phyloP scores from a whole-genome alignment of 176 grass and related monocot genomes.

The Alloteropsis semialata region DNA sequence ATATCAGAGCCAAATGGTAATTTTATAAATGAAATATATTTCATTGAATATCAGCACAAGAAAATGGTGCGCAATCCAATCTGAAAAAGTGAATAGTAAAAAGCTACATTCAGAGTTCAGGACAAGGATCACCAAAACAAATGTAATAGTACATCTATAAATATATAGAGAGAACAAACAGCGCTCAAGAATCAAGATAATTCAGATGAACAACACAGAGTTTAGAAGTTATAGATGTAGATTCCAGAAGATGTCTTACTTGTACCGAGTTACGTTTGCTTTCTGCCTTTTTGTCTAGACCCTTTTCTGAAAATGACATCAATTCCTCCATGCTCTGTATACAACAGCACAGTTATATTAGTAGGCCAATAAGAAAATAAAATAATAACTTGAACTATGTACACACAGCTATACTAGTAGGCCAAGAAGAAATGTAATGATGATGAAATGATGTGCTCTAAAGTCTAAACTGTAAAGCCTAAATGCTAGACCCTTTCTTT shows the following conservation, averaged over 20 bases:
- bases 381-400: neutral
- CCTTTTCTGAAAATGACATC: conserved; percentile 59
- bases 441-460: neutral
- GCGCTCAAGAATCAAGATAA: neutral
- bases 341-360: conserved; percentile 17
- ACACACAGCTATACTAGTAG: conserved; percentile 1
- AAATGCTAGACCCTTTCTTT: conserved; percentile 11
- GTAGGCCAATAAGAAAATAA: conserved; percentile 13
- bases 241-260: conserved; percentile 40
- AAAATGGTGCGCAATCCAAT: neutral
- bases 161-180: conserved; percentile 1
- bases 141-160: neutral
- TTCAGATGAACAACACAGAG: neutral
- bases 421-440: conserved; percentile 11
- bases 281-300: conserved; percentile 46
- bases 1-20: neutral
- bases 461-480: neutral
- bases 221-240: conserved; percentile 5
- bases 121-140: neutral
- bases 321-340: conserved; percentile 87
- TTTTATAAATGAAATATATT: neutral
- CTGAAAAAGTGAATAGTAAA: neutral
- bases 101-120: neutral
- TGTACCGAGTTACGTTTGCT: conserved; percentile 23
- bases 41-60: neutral